These are phyloP conservation scores for Dothistroma pini DNA, from an alignment of 2,329 filamentous ascomycete species.

Conservation along the genomic window DNA sequence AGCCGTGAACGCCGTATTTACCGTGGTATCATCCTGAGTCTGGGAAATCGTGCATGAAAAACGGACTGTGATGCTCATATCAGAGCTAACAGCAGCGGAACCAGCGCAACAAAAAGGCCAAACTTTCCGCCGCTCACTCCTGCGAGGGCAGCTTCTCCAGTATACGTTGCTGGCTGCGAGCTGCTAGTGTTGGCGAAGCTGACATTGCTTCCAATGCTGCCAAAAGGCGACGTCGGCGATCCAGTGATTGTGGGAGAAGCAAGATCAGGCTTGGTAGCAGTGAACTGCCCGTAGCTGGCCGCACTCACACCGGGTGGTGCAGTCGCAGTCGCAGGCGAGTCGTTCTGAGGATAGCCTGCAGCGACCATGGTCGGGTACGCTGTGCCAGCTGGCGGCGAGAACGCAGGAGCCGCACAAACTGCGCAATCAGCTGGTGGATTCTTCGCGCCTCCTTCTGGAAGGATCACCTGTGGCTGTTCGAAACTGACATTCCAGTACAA, in stretches of 20 bases:
- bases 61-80: neutral
- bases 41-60: neutral
- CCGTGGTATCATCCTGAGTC: neutral
- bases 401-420: constrained; percentile 2
- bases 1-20: neutral
- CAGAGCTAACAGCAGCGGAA: neutral
- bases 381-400: neutral
- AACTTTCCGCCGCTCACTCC: neutral
- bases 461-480: constrained; percentile 5
- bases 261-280: neutral
- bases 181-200: neutral
- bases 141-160: neutral
- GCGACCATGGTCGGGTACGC: constrained; percentile 2
- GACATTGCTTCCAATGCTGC: neutral
- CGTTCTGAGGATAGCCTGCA: neutral
- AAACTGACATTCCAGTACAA: constrained; percentile 9
- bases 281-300: constrained; percentile 3
- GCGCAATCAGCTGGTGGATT: neutral
- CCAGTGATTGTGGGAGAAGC: neutral
- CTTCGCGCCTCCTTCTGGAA: neutral
- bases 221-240: neutral
- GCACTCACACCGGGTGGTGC: constrained; percentile 2
- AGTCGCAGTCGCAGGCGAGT: neutral
- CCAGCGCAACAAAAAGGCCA: neutral
- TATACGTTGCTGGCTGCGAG: neutral